Base-by-base conservation (phyloP, 1,284 basidiomycete genomes). In the Austroboletus olivaceoglutinosus region DNA sequence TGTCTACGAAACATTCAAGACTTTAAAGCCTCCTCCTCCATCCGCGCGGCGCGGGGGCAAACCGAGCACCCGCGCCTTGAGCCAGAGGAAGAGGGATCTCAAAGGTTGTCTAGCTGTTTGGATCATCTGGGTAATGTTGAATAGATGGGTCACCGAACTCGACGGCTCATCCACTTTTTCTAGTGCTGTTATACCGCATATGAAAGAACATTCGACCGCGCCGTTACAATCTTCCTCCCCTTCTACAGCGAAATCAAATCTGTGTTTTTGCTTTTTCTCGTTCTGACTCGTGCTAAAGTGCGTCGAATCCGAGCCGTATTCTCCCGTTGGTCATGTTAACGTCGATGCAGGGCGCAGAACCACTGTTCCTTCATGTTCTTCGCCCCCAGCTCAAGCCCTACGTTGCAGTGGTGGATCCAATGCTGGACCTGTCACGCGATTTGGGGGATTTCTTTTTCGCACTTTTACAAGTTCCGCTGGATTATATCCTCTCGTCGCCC, bases 1-100 rank as follows among this genome's bases (percentile, higher is more conserved):
- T 65, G 74, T 91, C 37, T 91, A 85, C 58, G 86, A 89, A 55
- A 86, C 89, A 2, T 91, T 83, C 76, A 92, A 92, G 72, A 85
- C 82, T 0, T 74, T 91, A 52, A 86, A 86, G 61, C 66, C 68
- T 2, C 87, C 88, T 1, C 78, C 77, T 38, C 76, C 78, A 3
- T 86, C 82, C 12, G 65, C 74, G 25, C 77, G 82, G 31, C 82
- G 81, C 66, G 75, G 76, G 55, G 83, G 83, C 9, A 75, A 75
- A 31, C 83, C 84, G 9, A 86, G 81, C 58, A 64, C 76, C 19
- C 79, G 85, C 29, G 86, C 87, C 10, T 64, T 85, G 56, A 78
- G 82, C 25, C 83, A 86, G 66, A 74, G 89, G 58, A 91, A 91
- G 66, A 78, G 89, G 50, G 81, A 86, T 60, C 85, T 91, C 77